Conservation (phyloP, 805 yeast species). For the Zygoascus bituminiphila region DNA sequence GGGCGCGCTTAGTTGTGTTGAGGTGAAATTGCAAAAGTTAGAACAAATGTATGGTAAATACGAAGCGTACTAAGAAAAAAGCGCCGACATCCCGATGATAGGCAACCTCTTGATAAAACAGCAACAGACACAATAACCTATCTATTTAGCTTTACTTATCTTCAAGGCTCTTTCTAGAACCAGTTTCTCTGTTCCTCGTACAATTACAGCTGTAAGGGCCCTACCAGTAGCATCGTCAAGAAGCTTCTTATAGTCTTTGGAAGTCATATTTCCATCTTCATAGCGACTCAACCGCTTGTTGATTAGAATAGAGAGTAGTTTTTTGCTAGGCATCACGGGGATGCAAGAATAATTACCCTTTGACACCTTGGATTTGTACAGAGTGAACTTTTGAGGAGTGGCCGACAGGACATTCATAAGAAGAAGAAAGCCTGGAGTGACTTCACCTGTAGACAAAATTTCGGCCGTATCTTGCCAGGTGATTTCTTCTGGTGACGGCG, state of each 20-base stretch:
- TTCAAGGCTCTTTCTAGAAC: constrained; percentile 18
- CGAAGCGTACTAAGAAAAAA: too few relatives aligned
- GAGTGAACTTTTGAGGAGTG: constrained; percentile 11
- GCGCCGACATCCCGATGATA: too few relatives aligned
- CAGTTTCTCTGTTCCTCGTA: constrained; percentile 28
- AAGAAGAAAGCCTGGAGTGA: constrained; percentile 13
- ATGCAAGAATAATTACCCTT: constrained; percentile 8
- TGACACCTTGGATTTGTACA: constrained; percentile 14
- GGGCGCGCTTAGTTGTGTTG: too few relatives aligned
- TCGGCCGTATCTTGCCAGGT: constrained; percentile 18
- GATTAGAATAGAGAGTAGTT: constrained; percentile 9
- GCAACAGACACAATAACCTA: too few relatives aligned
- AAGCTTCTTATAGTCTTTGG: constrained; percentile 18
- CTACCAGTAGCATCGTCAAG: constrained; percentile 7
- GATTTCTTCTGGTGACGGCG: constrained; percentile 5
- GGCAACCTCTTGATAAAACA: too few relatives aligned
- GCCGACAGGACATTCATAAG: constrained; percentile 15
- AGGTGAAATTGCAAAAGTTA: too few relatives aligned
- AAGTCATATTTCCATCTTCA: constrained; percentile 18
- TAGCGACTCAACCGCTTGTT: constrained; percentile 14
- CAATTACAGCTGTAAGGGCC: constrained; percentile 14
- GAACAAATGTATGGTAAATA: too few relatives aligned
- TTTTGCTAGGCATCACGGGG: background rate
- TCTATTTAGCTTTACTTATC: background rate
- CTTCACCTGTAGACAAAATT: constrained; percentile 11